Percentiles rank a stretch among this genome's conserved stretches.
These are phyloP conservation scores for Ilex paraguariensis DNA, from an alignment of 305 asterid species.

Conservation along the genomic window DNA sequence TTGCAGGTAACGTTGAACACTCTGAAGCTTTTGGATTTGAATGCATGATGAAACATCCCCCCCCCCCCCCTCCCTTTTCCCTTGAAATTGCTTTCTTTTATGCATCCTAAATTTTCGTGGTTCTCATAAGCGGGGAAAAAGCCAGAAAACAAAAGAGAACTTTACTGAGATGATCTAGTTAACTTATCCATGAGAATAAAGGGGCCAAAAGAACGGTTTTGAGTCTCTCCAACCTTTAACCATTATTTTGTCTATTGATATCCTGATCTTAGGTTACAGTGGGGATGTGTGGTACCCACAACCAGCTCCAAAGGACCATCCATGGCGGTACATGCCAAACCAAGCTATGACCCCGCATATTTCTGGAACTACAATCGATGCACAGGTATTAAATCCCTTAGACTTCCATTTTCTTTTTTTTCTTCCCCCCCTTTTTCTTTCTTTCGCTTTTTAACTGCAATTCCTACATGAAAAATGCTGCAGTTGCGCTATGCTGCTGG, in stretches of 20 bases:
- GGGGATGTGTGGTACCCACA: constrained; percentile 99
- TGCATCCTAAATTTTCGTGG: too few relatives aligned
- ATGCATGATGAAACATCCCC: too few relatives aligned
- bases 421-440: neutral
- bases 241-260: too few relatives aligned
- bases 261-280: constrained; percentile 59
- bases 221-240: too few relatives aligned
- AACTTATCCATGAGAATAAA: too few relatives aligned
- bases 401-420: neutral
- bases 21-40: too few relatives aligned
- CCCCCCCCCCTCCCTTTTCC: too few relatives aligned
- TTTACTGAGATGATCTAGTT: too few relatives aligned
- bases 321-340: constrained; percentile 98
- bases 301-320: constrained; percentile 99
- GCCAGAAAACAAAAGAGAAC: too few relatives aligned
- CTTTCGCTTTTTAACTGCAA: neutral
- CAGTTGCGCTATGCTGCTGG: constrained; percentile 95
- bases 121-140: too few relatives aligned
- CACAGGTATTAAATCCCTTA: constrained; percentile 49
- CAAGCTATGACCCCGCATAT: constrained; percentile 99
- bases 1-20: constrained; percentile 52
- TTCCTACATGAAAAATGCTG: constrained; percentile 10
- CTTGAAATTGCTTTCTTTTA: too few relatives aligned
- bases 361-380: constrained; percentile 96
- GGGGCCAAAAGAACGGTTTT: too few relatives aligned